Evolutionary conservation across 1,284 basidiomycete genomes (phyloP), one percentile per base, ranked within the genome.

Genomic region (Naganishia sp.): DNA sequence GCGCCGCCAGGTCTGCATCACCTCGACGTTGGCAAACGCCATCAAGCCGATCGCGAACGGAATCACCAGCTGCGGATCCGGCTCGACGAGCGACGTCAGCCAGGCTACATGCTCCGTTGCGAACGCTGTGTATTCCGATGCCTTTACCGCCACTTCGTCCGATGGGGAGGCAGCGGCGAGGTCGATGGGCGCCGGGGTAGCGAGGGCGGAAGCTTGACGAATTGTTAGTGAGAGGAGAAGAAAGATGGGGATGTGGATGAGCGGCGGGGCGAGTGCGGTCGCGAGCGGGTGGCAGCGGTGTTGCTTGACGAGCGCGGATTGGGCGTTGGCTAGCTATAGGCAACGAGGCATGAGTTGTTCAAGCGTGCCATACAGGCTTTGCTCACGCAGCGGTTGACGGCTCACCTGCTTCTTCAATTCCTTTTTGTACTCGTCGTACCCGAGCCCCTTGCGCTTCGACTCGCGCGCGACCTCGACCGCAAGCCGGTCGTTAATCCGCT

Each of bases 361-460:
- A 63, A n/a, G 4, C 49, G 33, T 39, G 43, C 6, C 21, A 6
- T 18, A 23, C 21, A 28, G 36, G 23, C 7, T 31, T n/a, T 16
- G 15, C 28, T 2, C 13, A 15, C 11, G 15, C 16, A 2, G 10
- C 36, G 36, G 36, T 13, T 9, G 36, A 2, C 15, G 7, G 73
- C 79, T 69, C 54, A 80, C 80, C 72, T 74, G 81, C 77, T 93
- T 94, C 75, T 87, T 84, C 71, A 89, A 88, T 70, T 90, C 89
- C 79, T 91, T 67, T 50, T 77, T 70, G 68, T 82, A 83, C 65
- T 78, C 74, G 23, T 80, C 78, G 70, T 81, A 81, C n/a, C 71
- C 72, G 65, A 77, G 66, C 6, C 80, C 78, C 6, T 73, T 70
- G 36, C 70, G 66, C 53, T 79, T 75, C 57, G 74, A 77, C 39